Evolutionary conservation across 371 early-diverging fungal species (phyloP), one percentile per base, ranked within the genome.

Genomic region (Mucor ambiguus): DNA sequence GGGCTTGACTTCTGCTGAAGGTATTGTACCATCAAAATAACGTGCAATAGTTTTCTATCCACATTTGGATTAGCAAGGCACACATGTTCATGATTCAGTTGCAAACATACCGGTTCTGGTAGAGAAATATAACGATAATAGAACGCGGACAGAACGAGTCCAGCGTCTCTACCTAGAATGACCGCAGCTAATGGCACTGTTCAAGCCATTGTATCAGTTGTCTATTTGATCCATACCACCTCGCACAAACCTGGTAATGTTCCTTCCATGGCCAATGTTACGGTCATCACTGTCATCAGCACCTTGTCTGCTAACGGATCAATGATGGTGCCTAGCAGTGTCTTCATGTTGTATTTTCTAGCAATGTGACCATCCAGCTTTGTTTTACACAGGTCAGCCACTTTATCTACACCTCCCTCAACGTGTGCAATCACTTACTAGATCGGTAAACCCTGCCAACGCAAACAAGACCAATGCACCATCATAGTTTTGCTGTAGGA

Each of bases 221-320:
- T 44, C n/a, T 44, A 20, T 33, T n/a, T 44, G 20, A 44, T 44
- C 14, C 32, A 26, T 35, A 24, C 35, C 10, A 24, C 14, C 14
- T 49, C 33, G 14, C 3, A 49, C 79, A 66, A 81, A 93, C 94
- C 67, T 35, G 98, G 96, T 58, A 98, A 68, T 57, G 94, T 76
- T 14, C 87, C 87, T 32, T 89, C 85, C 71, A 85, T 85, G 5
- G 89, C 86, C 60, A 97, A 73, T 29, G 96, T 89, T 4, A 96
- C 82, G 11, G 95, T 93, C 76, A 97, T 73, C 12, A 91, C 88
- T 0, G 96, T 95, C 96, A 98, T 96, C 26, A 98, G 75, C 3
- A 91, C 86, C 76, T 98, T 98, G 79, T 98, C 98, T 5, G 98
- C 98, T n/a, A 92, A 88, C 4, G 98, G 98, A 70, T 98, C 98